Evolutionary conservation across 352 stramenopile genomes (phyloP).

Genomic region (Thalassiosira ordinaria): DNA sequence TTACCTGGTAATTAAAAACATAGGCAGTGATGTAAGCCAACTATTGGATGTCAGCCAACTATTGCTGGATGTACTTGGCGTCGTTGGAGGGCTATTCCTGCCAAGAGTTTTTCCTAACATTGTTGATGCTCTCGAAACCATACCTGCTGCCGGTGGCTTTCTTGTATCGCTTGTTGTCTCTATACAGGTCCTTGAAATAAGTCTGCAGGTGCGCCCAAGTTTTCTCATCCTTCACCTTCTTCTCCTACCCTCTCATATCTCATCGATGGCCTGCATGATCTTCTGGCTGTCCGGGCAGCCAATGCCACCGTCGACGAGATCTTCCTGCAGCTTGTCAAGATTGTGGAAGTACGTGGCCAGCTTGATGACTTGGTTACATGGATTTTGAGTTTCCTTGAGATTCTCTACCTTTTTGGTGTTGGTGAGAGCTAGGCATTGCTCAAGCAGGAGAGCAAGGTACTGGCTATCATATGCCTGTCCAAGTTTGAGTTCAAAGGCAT

Average conservation of each 20-base stretch:
- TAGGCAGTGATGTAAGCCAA: too few relatives aligned
- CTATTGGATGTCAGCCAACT: neutral
- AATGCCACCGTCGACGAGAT: neutral
- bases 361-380: neutral
- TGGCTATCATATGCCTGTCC: neutral
- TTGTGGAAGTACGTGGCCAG: neutral
- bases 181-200: neutral
- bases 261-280: neutral
- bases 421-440: conserved; percentile 12
- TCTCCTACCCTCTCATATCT: neutral
- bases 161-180: neutral
- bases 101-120: neutral
- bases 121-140: neutral
- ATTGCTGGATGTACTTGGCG: neutral
- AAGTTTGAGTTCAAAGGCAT: neutral
- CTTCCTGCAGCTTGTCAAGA: neutral
- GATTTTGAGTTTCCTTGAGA: neutral
- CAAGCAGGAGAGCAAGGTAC: neutral
- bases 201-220: neutral
- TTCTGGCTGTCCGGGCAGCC: neutral
- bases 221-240: neutral
- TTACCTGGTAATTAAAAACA: too few relatives aligned
- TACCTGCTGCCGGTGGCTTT: neutral
- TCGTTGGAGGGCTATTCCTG: neutral
- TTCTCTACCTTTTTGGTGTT: neutral